Base-by-base conservation (phyloP, 2,329 filamentous ascomycete species). In the Biscogniauxia mediterranea region DNA sequence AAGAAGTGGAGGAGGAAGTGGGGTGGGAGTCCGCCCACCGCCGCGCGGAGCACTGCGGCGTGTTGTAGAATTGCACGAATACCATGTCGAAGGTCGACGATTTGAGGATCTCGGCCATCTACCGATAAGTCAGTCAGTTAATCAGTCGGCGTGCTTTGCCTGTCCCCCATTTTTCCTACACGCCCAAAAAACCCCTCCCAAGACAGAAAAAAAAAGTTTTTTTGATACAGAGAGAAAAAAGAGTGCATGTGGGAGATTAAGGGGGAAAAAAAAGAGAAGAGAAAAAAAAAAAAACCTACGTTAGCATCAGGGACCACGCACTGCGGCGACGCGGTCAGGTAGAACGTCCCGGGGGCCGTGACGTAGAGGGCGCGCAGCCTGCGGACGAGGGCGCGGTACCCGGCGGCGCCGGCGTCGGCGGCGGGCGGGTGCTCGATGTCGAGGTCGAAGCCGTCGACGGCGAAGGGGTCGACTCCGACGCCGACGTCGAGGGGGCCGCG, bases 61-160 rank as follows among this genome's bases (percentile, higher is more conserved):
- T 82, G 73, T 82, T 81, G 74, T 81, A 83, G 71, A 81, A 83
- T 71, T 82, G 80, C 58, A 83, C 69, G 70, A 82, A 82, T 21
- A 80, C 68, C 23, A 77, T 73, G 38, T 80, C 77, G 63, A 83
- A 78, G 52, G 60, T 46, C 51, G 62, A 61, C 3, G 67, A 50
- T 20, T 57, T 38, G 8, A 74, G 65, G 13, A 68, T 63, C 55
- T 59, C 67, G 28, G 58, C 56, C 26, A 74, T 59, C 38, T 46
- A 6, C 11, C 2, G 38, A 46, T 13, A 32, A 32, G 7, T 32
- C 28, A 5, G 23, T 23, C 23, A 23, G 23, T 23, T 23, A 2
- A 23, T 23, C 23, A 23, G 23, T 23, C 23, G 2, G 23, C 23
- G 23, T 23, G 23, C 2, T 23, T 23, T 23, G 23, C 23, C n/a